A percentile compares a stretch with the other conserved stretches of the same genome.
These are phyloP conservation scores for Exserohilum rostratum DNA, from an alignment of 2,329 filamentous ascomycete genomes.

Conservation along the genomic window DNA sequence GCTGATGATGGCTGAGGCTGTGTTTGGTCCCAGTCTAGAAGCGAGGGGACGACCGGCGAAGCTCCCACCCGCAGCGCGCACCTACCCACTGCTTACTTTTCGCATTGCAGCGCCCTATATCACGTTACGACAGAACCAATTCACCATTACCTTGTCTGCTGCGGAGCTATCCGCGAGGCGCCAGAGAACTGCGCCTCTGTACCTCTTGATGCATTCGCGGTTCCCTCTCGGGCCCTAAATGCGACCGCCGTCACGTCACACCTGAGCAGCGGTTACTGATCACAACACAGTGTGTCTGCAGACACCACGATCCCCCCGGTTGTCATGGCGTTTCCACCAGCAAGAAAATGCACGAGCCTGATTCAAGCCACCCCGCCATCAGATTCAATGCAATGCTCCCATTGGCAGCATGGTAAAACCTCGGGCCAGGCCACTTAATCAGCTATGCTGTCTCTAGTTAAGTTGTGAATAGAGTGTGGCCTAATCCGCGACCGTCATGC, in stretches of 20 bases:
- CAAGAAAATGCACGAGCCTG: neutral
- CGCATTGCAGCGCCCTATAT: neutral
- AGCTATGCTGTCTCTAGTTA: neutral
- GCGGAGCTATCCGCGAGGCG: neutral
- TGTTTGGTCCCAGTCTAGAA: neutral
- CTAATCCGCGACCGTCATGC: slow-evolving; percentile 11
- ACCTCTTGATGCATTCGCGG: neutral
- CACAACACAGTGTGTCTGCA: neutral
- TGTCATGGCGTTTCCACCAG: neutral
- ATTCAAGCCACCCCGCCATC: neutral
- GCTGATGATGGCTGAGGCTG: no score
- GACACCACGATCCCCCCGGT: neutral
- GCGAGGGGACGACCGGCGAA: neutral
- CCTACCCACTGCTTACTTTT: neutral
- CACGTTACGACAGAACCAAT: neutral
- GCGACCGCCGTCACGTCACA: slow-evolving; percentile 7
- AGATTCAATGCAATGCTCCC: neutral
- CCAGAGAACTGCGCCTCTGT: neutral
- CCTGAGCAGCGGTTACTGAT: slow-evolving; percentile 5
- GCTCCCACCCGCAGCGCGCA: neutral
- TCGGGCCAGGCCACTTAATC: neutral
- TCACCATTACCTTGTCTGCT: neutral
- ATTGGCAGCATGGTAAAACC: neutral
- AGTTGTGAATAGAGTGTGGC: neutral
- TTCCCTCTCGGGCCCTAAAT: neutral